phyloP scores from a whole-genome alignment of 305 asterid species.

The Withania somnifera region DNA sequence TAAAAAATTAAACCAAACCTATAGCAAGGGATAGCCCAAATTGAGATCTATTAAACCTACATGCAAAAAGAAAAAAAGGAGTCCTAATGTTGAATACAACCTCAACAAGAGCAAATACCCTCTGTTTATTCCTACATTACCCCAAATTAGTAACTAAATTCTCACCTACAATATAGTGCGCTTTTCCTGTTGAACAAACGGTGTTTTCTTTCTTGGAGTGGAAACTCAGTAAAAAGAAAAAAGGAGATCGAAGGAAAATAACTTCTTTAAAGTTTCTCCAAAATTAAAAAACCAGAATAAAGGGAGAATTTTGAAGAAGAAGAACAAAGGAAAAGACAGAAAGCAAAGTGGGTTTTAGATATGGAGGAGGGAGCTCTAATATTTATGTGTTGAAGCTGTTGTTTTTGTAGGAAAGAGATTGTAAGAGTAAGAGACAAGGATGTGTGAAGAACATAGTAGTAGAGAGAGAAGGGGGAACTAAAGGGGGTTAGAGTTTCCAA shows the following conservation, averaged over 20 bases:
- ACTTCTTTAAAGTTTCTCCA: neutral
- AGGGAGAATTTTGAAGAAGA: neutral
- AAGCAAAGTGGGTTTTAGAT: neutral
- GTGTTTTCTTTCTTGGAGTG: neutral
- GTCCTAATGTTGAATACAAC: neutral
- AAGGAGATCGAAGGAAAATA: neutral
- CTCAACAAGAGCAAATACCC: neutral
- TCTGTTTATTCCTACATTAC: neutral
- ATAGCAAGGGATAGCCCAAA: neutral
- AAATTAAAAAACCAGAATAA: neutral
- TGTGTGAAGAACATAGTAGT: neutral
- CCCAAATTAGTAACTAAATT: conserved; percentile 2
- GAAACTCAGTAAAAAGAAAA: neutral
- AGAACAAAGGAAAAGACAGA: neutral
- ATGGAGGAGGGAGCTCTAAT: conserved; percentile 4
- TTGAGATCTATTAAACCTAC: conserved; percentile 4
- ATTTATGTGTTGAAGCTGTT: neutral
- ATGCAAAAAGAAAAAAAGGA: neutral
- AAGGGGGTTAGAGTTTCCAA: neutral
- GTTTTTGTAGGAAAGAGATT: conserved; percentile 4
- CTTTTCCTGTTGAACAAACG: neutral
- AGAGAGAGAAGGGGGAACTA: neutral
- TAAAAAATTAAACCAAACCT: conserved; percentile 3
- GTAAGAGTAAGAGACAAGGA: neutral
- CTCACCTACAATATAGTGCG: neutral